Conservation (phyloP, 2,329 filamentous ascomycete genomes). For the Curvularia verruculosa region DNA sequence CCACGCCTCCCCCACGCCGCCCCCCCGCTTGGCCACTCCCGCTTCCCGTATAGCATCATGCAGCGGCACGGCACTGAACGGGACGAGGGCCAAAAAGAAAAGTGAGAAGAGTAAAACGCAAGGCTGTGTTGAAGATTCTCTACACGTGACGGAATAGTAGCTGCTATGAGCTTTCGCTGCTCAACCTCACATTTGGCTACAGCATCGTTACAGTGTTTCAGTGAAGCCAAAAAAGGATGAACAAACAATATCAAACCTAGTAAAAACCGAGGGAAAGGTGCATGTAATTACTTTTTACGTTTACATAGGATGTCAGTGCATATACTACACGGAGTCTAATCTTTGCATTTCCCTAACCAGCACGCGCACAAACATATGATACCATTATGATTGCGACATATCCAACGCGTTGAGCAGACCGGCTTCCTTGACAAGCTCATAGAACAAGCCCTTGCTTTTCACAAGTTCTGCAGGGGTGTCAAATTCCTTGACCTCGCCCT, state of each 20-base stretch:
- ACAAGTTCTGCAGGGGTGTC: slow-evolving; percentile 83
- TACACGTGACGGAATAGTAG: neutral
- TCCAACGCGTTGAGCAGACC: slow-evolving; percentile 63
- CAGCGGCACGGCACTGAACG: neutral
- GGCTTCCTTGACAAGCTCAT: slow-evolving; percentile 89
- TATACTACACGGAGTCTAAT: neutral
- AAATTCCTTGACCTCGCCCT: slow-evolving; percentile 89
- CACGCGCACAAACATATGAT: neutral
- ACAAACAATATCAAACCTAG: neutral
- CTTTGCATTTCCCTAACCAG: neutral
- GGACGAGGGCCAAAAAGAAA: neutral
- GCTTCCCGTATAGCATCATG: neutral
- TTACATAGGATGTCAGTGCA: neutral
- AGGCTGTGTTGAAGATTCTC: neutral
- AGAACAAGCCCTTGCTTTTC: slow-evolving; percentile 78
- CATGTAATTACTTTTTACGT: neutral
- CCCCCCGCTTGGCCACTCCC: neutral
- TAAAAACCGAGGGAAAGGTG: neutral
- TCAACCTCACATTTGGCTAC: neutral
- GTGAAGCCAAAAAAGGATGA: neutral
- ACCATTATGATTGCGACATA: slow-evolving; percentile 8
- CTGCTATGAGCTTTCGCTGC: neutral
- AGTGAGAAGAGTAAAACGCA: neutral
- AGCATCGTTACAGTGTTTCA: neutral
- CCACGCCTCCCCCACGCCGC: neutral